These are phyloP conservation scores for Aspergillus sclerotiicarbonarius DNA, from an alignment of 495 filamentous ascomycete genomes.

Conservation along the genomic window DNA sequence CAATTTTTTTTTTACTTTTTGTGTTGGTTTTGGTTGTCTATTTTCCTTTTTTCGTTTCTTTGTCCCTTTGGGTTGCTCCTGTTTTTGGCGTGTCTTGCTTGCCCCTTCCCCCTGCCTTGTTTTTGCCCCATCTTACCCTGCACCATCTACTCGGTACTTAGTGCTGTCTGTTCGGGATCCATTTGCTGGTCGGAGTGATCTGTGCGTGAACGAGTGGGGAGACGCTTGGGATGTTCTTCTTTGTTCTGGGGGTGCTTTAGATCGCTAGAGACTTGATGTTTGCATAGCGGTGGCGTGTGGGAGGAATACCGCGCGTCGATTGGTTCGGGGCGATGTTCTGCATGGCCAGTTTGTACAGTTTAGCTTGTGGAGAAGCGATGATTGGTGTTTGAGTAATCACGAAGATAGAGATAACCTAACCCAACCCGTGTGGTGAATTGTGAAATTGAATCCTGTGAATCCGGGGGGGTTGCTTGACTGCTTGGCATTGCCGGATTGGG, in stretches of 20 bases:
- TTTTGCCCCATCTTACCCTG: neutral
- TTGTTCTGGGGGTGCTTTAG: neutral
- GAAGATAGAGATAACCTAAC: neutral
- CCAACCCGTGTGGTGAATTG: too few species aligned
- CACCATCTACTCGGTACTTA: neutral
- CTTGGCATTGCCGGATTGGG: neutral
- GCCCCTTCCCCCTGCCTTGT: conserved; percentile 1
- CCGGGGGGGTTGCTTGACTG: neutral
- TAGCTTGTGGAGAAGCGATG: neutral
- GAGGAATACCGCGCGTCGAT: neutral
- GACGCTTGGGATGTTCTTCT: neutral
- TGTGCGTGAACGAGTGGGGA: neutral
- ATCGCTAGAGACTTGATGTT: conserved; percentile 10
- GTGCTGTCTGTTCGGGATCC: neutral
- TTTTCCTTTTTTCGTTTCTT: conserved; percentile 9
- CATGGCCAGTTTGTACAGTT: neutral
- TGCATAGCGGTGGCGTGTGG: conserved; percentile 11
- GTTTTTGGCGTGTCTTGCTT: neutral
- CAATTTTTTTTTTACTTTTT: too few species aligned
- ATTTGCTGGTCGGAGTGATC: neutral
- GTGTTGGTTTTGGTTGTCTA: neutral
- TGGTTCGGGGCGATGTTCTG: neutral
- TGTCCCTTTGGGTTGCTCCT: neutral
- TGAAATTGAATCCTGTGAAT: too few species aligned
- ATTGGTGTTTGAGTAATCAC: neutral